Evolutionary conservation across 805 yeast genomes (phyloP).

Genomic region (Metschnikowia kunwiensis): DNA sequence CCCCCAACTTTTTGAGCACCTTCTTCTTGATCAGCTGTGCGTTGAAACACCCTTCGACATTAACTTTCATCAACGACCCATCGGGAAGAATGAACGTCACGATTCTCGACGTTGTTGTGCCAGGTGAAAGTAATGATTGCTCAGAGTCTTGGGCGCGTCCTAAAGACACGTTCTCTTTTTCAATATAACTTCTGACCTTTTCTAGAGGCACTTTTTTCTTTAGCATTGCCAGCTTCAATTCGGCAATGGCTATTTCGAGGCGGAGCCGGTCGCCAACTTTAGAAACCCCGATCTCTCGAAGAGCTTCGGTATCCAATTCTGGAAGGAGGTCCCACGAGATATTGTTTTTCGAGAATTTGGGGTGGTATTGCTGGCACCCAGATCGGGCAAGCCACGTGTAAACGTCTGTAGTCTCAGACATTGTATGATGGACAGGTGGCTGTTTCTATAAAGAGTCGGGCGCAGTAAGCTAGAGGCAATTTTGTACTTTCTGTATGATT

Average conservation of each 20-base stretch:
- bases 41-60: constrained; percentile 74
- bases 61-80: constrained; percentile 66
- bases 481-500: too few relatives aligned
- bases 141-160: constrained; percentile 1
- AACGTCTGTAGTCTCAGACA: constrained; percentile 23
- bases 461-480: too few relatives aligned
- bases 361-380: constrained; percentile 34
- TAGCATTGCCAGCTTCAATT: constrained; percentile 29
- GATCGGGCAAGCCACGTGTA: constrained; percentile 37
- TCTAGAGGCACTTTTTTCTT: constrained; percentile 12
- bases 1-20: constrained; percentile 56
- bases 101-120: constrained; percentile 5
- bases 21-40: constrained; percentile 74
- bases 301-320: constrained; percentile 59
- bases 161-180: constrained; percentile 3
- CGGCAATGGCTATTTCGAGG: constrained; percentile 55
- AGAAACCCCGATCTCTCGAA: constrained; percentile 69
- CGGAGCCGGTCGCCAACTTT: constrained; percentile 82
- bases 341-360: constrained; percentile 44
- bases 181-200: constrained; percentile 10
- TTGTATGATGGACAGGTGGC: too few relatives aligned
- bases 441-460: too few relatives aligned
- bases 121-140: constrained; percentile 3
- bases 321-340: constrained; percentile 55
- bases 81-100: constrained; percentile 72